Evolutionary conservation across 2,329 filamentous ascomycete species (phyloP).

Genomic region (Pseudogymnoascus sp.): DNA sequence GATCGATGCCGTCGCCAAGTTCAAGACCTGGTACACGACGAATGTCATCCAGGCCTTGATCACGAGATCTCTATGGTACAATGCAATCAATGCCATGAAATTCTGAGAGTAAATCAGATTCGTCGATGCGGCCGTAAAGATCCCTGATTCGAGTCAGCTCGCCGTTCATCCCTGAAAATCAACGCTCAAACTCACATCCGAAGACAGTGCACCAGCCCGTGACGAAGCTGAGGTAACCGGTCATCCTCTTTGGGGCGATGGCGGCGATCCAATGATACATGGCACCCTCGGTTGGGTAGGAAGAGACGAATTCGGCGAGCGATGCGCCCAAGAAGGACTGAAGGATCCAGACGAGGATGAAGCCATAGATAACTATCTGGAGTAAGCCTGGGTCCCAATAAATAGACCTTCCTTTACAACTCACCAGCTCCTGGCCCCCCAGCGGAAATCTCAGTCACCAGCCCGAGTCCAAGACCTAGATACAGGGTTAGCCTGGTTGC

Average conservation of each 20-base stretch:
- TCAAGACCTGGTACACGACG: slow-evolving; percentile 37
- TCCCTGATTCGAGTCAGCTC: slow-evolving; percentile 26
- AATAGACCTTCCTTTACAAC: not conserved
- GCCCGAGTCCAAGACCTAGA: slow-evolving; percentile 35
- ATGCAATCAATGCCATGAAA: slow-evolving; percentile 35
- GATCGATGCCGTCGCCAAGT: slow-evolving; percentile 36
- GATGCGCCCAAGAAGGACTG: slow-evolving; percentile 40
- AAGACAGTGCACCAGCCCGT: slow-evolving; percentile 39
- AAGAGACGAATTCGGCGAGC: slow-evolving; percentile 41
- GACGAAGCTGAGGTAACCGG: slow-evolving; percentile 36
- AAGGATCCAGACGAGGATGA: slow-evolving; percentile 40
- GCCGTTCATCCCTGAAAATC: not conserved
- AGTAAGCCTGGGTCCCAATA: not conserved
- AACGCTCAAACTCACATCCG: slow-evolving; percentile 29
- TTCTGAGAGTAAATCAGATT: slow-evolving; percentile 35
- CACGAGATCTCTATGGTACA: slow-evolving; percentile 34
- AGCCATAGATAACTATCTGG: slow-evolving; percentile 40
- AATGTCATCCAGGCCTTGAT: slow-evolving; percentile 43
- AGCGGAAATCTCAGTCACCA: slow-evolving; percentile 41
- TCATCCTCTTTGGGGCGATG: slow-evolving; percentile 35
- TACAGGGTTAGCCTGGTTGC: not conserved
- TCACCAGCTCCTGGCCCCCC: slow-evolving; percentile 38
- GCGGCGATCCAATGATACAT: slow-evolving; percentile 47
- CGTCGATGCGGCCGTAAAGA: slow-evolving; percentile 29
- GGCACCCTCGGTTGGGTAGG: slow-evolving; percentile 42